Evolutionary conservation across 2,329 filamentous ascomycete species (phyloP).

Genomic region (Aspergillus luchuensis): DNA sequence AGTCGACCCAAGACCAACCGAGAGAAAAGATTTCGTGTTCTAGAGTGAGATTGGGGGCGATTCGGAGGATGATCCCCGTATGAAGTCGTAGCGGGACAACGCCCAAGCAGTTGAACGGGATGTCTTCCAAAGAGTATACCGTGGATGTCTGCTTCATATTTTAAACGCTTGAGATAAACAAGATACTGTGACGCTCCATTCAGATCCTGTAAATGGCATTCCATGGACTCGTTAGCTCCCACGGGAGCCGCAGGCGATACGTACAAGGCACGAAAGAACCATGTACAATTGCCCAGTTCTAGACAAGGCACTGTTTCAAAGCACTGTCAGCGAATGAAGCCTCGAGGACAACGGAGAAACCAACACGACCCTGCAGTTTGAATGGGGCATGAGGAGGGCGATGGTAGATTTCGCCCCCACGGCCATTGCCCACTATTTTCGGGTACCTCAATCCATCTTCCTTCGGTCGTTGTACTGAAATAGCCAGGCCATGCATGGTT

Average conservation of each 20-base stretch:
- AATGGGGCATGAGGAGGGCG: not conserved
- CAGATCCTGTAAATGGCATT: not conserved
- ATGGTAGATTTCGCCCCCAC: not conserved
- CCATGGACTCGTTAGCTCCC: not conserved
- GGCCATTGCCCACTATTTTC: not conserved
- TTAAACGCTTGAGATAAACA: not conserved
- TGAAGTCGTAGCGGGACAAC: not conserved
- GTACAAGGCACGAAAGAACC: not conserved
- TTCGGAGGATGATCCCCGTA: not conserved
- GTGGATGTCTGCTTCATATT: not conserved
- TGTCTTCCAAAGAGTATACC: not conserved
- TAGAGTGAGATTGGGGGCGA: conserved; percentile 7
- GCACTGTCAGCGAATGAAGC: not conserved
- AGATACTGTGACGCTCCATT: not conserved
- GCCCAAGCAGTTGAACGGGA: not conserved
- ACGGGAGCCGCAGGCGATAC: not conserved
- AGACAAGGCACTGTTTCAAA: not conserved
- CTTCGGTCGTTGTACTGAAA: not conserved
- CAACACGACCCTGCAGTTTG: not conserved
- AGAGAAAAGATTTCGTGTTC: not conserved
- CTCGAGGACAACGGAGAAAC: not conserved
- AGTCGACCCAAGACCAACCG: not conserved
- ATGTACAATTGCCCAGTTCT: not conserved
- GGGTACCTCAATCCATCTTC: not conserved
- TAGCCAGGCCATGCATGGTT: not conserved